These are phyloP conservation scores for Pythium pyrilobum DNA, from an alignment of 352 stramenopile species.

Conservation along the genomic window DNA sequence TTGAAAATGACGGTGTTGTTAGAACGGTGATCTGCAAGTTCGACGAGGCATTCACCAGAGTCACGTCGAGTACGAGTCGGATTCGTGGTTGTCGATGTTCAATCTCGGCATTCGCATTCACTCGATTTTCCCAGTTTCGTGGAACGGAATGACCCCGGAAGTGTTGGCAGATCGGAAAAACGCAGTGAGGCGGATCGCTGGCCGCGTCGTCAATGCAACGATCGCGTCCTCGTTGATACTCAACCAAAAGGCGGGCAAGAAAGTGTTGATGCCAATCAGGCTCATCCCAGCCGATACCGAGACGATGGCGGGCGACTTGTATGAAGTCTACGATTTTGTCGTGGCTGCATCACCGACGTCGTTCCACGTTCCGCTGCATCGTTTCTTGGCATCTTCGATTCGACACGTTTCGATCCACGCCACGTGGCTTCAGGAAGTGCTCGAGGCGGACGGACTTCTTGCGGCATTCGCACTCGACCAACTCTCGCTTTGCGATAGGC, in stretches of 20 bases:
- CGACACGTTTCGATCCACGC: constrained; percentile 63
- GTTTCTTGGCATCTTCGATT: constrained; percentile 68
- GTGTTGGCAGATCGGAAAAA: constrained; percentile 27
- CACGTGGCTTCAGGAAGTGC: constrained; percentile 37
- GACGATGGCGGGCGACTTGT: neutral
- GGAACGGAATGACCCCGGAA: constrained; percentile 53
- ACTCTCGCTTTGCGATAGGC: constrained; percentile 33
- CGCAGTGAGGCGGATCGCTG: constrained; percentile 42
- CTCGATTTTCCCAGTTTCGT: constrained; percentile 75
- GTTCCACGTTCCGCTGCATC: constrained; percentile 79
- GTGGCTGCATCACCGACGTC: constrained; percentile 55
- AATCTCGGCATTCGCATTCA: constrained; percentile 85
- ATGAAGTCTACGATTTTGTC: constrained; percentile 59
- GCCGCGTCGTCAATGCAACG: constrained; percentile 33
- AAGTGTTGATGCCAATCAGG: constrained; percentile 34
- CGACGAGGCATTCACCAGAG: constrained; percentile 64
- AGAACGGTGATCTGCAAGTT: constrained; percentile 73
- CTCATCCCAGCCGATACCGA: constrained; percentile 13
- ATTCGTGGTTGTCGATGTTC: constrained; percentile 87
- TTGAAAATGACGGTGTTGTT: neutral
- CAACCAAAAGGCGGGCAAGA: constrained; percentile 50
- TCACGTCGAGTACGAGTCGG: constrained; percentile 86
- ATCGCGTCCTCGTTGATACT: constrained; percentile 38
- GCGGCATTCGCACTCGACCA: constrained; percentile 51
- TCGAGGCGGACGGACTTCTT: constrained; percentile 45